Evolutionary conservation across 345 rosid species (phyloP).

Genomic region (Citrus unshiu): DNA sequence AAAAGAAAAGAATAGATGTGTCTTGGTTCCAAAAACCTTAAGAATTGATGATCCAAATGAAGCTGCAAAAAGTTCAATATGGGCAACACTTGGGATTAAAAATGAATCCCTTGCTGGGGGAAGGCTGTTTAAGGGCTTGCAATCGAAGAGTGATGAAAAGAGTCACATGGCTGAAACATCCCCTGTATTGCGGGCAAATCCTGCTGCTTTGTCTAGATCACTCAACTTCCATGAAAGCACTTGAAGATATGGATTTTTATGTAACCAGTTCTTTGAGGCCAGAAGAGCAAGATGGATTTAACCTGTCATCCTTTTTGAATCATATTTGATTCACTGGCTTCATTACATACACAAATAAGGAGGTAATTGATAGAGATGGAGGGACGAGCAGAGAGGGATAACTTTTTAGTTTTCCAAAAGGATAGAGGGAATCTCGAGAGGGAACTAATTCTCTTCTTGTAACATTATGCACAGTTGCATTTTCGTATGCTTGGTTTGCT

Average conservation of each 20-base stretch:
- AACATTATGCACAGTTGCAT: conserved; percentile 15
- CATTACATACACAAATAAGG: background rate
- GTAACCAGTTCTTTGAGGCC: background rate
- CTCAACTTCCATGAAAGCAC: conserved; percentile 61
- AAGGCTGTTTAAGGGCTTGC: conserved; percentile 57
- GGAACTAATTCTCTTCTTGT: conserved; percentile 21
- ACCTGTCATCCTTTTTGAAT: background rate
- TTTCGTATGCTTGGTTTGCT: conserved; percentile 15
- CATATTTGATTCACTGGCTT: conserved; percentile 9
- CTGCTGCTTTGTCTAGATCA: conserved; percentile 87
- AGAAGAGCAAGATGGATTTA: background rate
- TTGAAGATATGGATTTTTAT: conserved; percentile 18
- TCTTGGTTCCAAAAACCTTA: conserved; percentile 66
- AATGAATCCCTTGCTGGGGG: conserved; percentile 45
- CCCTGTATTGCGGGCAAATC: conserved; percentile 56
- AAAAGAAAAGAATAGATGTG: conserved; percentile 44
- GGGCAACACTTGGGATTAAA: conserved; percentile 67
- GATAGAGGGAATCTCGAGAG: background rate
- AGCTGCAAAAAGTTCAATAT: conserved; percentile 75
- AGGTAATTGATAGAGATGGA: conserved; percentile 4
- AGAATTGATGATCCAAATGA: conserved; percentile 72
- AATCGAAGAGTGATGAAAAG: conserved; percentile 46
- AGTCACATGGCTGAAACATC: conserved; percentile 33
- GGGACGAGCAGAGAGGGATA: background rate
- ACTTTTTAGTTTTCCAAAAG: background rate